Percentiles rank a stretch among this genome's conserved stretches.
Conservation (phyloP, 495 filamentous ascomycete genomes). For the Penicillium chermesinum region DNA sequence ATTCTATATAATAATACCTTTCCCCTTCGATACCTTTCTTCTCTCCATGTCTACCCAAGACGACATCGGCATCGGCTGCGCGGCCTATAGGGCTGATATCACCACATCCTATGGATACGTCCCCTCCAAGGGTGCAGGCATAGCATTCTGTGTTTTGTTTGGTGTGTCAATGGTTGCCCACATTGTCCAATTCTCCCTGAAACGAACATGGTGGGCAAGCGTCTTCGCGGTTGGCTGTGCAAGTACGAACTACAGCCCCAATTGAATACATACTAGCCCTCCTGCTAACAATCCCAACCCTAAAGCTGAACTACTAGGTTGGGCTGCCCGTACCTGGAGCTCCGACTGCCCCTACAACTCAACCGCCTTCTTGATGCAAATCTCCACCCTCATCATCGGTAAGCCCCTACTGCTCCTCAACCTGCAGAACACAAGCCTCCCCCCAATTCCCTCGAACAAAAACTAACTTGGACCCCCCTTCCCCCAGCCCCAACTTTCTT, state of each 20-base stretch:
- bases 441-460: no score
- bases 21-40: no score
- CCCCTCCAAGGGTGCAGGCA: constrained; percentile 50
- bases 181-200: constrained; percentile 43
- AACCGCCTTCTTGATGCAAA: constrained; percentile 18
- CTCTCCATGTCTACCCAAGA: no score
- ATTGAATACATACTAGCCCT: neutral
- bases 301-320: constrained; percentile 54
- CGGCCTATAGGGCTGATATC: constrained; percentile 15
- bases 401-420: constrained; percentile 4
- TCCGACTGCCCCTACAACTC: constrained; percentile 48
- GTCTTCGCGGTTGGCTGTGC: constrained; percentile 46
- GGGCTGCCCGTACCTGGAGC: constrained; percentile 50
- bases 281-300: no score
- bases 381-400: constrained; percentile 55
- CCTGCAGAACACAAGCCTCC: neutral
- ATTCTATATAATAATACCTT: no score
- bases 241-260: constrained; percentile 23
- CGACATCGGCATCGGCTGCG: neutral
- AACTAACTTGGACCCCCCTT: no score
- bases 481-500: constrained; percentile 52
- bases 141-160: constrained; percentile 50
- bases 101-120: constrained; percentile 50
- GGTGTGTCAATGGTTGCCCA: constrained; percentile 47
- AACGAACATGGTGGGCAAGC: constrained; percentile 49